Percentiles rank a stretch among this genome's conserved stretches.
These are phyloP conservation scores for Puccinia novopanici DNA, from an alignment of 1,284 basidiomycete species.

Conservation along the genomic window DNA sequence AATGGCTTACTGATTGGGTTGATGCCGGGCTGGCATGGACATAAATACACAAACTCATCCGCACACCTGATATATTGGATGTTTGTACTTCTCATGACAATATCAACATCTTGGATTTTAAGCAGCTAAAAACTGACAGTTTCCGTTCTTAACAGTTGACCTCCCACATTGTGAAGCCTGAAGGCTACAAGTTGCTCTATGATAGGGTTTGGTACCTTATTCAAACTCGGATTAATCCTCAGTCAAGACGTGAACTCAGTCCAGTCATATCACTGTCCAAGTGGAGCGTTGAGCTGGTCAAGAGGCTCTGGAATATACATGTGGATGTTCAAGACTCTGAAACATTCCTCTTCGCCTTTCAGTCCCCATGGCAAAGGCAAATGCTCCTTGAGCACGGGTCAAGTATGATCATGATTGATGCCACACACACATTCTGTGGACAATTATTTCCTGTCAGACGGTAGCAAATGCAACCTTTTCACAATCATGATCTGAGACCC, in stretches of 20 bases:
- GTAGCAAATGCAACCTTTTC: neutral
- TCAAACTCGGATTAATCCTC: no score
- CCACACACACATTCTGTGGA: neutral
- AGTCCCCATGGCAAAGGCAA: neutral
- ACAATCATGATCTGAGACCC: conserved; percentile 6
- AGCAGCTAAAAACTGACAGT: no score
- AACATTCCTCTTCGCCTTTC: neutral
- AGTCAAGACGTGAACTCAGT: neutral
- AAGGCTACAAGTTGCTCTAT: neutral
- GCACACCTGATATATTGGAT: neutral
- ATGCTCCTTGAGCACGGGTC: neutral
- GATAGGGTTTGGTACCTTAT: neutral
- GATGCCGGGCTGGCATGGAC: neutral
- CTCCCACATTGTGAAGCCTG: no score
- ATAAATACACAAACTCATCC: neutral
- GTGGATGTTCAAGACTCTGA: neutral
- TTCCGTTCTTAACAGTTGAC: no score
- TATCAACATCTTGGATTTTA: no score
- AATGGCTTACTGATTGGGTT: neutral
- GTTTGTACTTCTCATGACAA: no score
- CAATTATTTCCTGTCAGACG: no score
- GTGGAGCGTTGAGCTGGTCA: neutral
- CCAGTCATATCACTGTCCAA: no score
- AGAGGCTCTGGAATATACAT: no score
- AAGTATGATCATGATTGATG: no score